Base-by-base conservation (phyloP, 768 basidiomycete genomes). In the Lyophyllum decastes region DNA sequence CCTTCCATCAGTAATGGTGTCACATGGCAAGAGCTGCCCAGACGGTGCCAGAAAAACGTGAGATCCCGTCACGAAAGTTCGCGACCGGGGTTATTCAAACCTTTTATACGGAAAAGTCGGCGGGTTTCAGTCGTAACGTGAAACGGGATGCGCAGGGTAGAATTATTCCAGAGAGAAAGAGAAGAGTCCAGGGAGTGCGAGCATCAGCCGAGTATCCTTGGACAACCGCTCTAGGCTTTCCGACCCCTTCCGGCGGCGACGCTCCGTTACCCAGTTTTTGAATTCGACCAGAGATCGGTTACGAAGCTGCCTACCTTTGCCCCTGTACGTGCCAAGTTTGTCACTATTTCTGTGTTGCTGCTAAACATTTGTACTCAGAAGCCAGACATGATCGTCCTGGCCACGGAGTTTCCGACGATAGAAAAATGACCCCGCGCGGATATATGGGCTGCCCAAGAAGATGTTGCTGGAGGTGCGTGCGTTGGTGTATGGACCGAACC, bases 391-490 rank as follows among this genome's bases (percentile, higher is more conserved):
- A 64, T 79, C n/a, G 82, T 80, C 4, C 72, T 77, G 58, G 78
- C 81, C 2, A 71, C 80, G 51, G 73, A 73, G 33, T 86, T 86
- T 60, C 62, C 75, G 1, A 65, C 72, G 4, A 65, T 75, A 1
- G 77, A 79, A 24, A n/a, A 77, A 78, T 35, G 79, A 81, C 58
- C 80, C 85, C 0, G 71, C 87, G 17, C 75, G 80, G 27, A 77
- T 80, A 53, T 93, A 86, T 68, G 93, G 93, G 43, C 69, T 92
- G 14, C 92, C 93, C 0, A 83, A 81, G 60, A 84, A 82, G 56
- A 64, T 92, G 57, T 72, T 87, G 27, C 73, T 91, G 51, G 93
- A 94, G 77, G 92, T 92, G 43, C 19, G 82, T 72, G 2, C 5
- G 4, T 33, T 45, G 48, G 41, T 30, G 22, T n/a, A 16, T 49